Conservation (phyloP, 2,329 filamentous ascomycete genomes). For the Dactylellina drechsleri region DNA sequence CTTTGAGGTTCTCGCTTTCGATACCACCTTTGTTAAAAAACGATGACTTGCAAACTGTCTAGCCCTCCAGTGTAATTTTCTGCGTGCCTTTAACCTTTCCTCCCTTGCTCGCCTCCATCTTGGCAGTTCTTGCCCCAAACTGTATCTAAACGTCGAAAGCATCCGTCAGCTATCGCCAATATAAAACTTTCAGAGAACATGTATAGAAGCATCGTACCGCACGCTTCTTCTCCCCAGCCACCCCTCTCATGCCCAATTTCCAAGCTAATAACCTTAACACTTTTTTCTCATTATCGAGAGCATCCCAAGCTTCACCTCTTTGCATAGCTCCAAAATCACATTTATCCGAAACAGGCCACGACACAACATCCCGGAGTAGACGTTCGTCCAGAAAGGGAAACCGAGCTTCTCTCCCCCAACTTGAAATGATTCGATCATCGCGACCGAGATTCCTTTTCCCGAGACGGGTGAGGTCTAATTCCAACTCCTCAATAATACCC, state of each 20-base stretch:
- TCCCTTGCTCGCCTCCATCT: slow-evolving; percentile 71
- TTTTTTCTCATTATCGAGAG: slow-evolving; percentile 71
- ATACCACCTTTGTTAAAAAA: background rate
- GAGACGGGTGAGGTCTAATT: slow-evolving; percentile 83
- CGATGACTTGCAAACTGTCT: slow-evolving; percentile 7
- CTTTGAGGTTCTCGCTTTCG: no score
- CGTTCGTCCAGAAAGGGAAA: slow-evolving; percentile 92
- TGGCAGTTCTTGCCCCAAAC: slow-evolving; percentile 83
- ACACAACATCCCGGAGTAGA: slow-evolving; percentile 82
- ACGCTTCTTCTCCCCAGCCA: slow-evolving; percentile 89
- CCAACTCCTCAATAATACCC: slow-evolving; percentile 81
- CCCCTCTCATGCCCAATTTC: slow-evolving; percentile 75
- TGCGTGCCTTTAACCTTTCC: slow-evolving; percentile 57
- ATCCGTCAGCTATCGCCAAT: slow-evolving; percentile 54
- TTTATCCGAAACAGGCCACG: slow-evolving; percentile 80
- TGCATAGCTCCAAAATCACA: slow-evolving; percentile 76
- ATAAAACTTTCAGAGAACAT: background rate
- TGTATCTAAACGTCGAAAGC: slow-evolving; percentile 63
- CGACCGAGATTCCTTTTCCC: slow-evolving; percentile 94
- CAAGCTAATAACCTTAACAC: slow-evolving; percentile 80
- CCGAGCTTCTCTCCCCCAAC: slow-evolving; percentile 87
- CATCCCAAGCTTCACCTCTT: slow-evolving; percentile 57
- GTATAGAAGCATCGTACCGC: slow-evolving; percentile 67
- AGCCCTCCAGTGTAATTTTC: slow-evolving; percentile 28
- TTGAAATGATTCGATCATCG: slow-evolving; percentile 88